These are phyloP conservation scores for Cyberlindnera suaveolens DNA, from an alignment of 805 yeast species.

Conservation along the genomic window DNA sequence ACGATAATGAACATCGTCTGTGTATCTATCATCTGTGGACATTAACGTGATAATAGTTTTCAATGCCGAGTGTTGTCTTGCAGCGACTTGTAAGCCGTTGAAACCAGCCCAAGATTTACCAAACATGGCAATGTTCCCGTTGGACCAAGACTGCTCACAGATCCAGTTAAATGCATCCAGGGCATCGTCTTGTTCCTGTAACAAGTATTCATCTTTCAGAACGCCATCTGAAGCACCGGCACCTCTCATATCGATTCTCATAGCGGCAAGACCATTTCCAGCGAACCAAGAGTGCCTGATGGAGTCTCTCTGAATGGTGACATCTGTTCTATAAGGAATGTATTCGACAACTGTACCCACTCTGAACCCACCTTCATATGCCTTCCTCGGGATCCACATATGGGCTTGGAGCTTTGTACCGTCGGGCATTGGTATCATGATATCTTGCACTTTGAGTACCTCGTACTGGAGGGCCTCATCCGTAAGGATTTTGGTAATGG, in stretches of 20 bases:
- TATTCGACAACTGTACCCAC: constrained; percentile 38
- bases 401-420: constrained; percentile 35
- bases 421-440: constrained; percentile 34
- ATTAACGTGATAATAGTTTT: constrained; percentile 37
- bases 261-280: constrained; percentile 39
- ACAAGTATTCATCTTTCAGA: constrained; percentile 35
- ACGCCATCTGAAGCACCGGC: constrained; percentile 37
- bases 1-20: constrained; percentile 44
- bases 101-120: constrained; percentile 48
- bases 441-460: constrained; percentile 28
- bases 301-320: constrained; percentile 38
- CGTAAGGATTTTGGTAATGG: constrained; percentile 19
- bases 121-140: constrained; percentile 40
- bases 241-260: constrained; percentile 43
- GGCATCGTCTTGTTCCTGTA: constrained; percentile 39
- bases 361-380: constrained; percentile 22
- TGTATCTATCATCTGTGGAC: constrained; percentile 42
- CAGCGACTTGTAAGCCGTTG: constrained; percentile 40
- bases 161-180: constrained; percentile 39
- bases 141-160: constrained; percentile 34
- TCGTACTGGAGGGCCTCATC: constrained; percentile 26
- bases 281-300: constrained; percentile 42
- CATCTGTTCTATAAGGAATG: constrained; percentile 40
- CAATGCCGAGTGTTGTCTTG: constrained; percentile 40
- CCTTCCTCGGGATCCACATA: constrained; percentile 37